Conservation (phyloP, 768 basidiomycete species). For the Pulveroboletus sp. region DNA sequence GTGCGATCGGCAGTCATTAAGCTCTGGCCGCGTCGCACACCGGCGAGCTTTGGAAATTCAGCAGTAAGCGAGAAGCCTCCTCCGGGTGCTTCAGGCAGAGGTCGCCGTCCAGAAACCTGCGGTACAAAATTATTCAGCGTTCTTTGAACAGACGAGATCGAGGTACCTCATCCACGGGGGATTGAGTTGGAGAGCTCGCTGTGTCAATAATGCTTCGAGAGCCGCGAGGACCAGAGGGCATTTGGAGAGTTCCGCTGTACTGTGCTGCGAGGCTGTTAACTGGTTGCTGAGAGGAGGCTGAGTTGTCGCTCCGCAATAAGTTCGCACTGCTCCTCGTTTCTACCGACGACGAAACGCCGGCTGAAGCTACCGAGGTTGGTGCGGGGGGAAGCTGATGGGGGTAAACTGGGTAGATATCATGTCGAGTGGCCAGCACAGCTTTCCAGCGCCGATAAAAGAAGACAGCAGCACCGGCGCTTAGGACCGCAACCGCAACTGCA, state of each 20-base stretch:
- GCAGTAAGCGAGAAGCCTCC: conserved; percentile 10
- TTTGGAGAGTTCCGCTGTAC: not conserved
- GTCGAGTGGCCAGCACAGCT: conserved; percentile 14
- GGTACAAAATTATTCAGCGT: not conserved
- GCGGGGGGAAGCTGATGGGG: conserved; percentile 8
- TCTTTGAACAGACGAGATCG: not conserved
- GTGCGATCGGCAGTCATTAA: not conserved
- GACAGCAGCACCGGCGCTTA: conserved; percentile 12
- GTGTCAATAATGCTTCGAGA: conserved; percentile 8
- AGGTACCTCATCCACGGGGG: conserved; percentile 19
- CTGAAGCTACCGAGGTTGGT: not conserved
- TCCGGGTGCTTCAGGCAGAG: conserved; percentile 24
- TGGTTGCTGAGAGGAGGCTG: conserved; percentile 8
- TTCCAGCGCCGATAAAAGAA: conserved; percentile 32
- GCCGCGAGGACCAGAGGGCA: conserved; percentile 7
- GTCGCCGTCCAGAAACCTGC: conserved; percentile 14
- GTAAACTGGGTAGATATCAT: conserved; percentile 10
- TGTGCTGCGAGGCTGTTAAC: not conserved
- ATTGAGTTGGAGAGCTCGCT: not conserved
- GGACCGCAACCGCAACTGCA: conserved; percentile 10
- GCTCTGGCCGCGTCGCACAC: conserved; percentile 3
- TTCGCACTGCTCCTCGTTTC: conserved; percentile 15
- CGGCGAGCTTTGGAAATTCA: conserved; percentile 15
- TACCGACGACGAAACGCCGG: conserved; percentile 21
- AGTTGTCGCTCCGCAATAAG: conserved; percentile 7